A percentile compares a stretch with the other conserved stretches of the same genome.
Conservation (phyloP, 495 filamentous ascomycete genomes). For the Ascodesmis nigricans region DNA sequence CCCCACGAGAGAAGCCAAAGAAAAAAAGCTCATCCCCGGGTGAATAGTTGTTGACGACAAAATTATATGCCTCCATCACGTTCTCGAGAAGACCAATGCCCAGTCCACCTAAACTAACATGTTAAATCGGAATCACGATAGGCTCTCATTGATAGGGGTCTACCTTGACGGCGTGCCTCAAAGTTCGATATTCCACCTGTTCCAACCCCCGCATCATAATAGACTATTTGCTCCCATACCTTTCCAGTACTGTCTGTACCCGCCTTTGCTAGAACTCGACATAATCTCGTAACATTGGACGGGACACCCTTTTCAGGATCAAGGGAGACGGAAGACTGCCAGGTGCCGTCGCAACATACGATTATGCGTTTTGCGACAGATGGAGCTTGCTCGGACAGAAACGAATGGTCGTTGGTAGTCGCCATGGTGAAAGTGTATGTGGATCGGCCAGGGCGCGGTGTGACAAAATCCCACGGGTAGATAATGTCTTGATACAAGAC, state of each 20-base stretch:
- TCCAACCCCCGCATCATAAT: slow-evolving; percentile 32
- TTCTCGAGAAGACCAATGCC: slow-evolving; percentile 24
- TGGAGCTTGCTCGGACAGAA: too few relatives aligned
- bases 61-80: slow-evolving; percentile 44
- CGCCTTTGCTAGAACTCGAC: slow-evolving; percentile 22
- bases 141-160: background rate
- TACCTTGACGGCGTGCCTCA: slow-evolving; percentile 25
- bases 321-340: slow-evolving; percentile 25
- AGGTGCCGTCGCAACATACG: slow-evolving; percentile 30
- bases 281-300: slow-evolving; percentile 31
- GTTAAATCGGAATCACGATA: slow-evolving; percentile 1
- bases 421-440: too few relatives aligned
- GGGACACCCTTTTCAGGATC: slow-evolving; percentile 21
- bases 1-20: slow-evolving; percentile 49
- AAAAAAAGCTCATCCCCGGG: slow-evolving; percentile 49
- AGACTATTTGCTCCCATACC: slow-evolving; percentile 31
- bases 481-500: too few relatives aligned
- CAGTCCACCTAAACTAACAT: slow-evolving; percentile 1
- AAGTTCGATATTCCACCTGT: slow-evolving; percentile 26
- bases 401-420: too few relatives aligned
- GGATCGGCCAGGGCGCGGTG: too few relatives aligned
- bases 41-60: slow-evolving; percentile 42
- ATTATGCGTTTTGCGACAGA: slow-evolving; percentile 27
- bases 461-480: too few relatives aligned
- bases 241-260: slow-evolving; percentile 22